Conservation (phyloP, 2,329 filamentous ascomycete species). For the Fonsecaea pugnacius region DNA sequence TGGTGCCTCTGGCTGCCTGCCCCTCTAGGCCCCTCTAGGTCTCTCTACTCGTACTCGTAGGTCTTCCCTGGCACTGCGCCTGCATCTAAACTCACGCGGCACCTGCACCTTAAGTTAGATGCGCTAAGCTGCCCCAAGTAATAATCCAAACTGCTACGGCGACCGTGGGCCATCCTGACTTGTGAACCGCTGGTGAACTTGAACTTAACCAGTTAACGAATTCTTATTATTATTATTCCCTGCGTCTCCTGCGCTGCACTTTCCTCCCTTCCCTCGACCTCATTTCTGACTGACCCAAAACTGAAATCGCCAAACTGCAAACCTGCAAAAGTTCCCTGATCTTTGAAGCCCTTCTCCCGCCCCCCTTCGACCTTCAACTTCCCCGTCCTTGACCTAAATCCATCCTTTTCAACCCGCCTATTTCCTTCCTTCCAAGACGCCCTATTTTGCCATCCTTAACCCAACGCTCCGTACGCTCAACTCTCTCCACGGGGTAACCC, state of each 20-base stretch:
- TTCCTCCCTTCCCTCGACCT: constrained; percentile 17
- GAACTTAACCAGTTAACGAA: constrained; percentile 14
- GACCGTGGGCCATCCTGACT: not conserved
- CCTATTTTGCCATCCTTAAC: constrained; percentile 19
- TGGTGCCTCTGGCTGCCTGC: not conserved
- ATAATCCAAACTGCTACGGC: constrained; percentile 13
- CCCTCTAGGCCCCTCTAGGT: not conserved
- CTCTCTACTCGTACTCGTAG: not conserved
- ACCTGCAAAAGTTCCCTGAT: not conserved
- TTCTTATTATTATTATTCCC: constrained; percentile 13
- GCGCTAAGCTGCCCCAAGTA: constrained; percentile 12
- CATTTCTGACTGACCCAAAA: constrained; percentile 10
- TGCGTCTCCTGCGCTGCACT: constrained; percentile 26
- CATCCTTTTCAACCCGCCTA: constrained; percentile 7
- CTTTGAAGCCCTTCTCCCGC: constrained; percentile 9
- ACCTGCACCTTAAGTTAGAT: constrained; percentile 19
- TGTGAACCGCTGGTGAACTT: constrained; percentile 17
- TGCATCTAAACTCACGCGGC: constrained; percentile 12
- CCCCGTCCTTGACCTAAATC: constrained; percentile 10
- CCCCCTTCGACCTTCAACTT: constrained; percentile 17
- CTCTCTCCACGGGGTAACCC: not conserved
- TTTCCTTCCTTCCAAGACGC: constrained; percentile 13
- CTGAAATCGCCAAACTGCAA: constrained; percentile 12
- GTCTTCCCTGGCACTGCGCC: constrained; percentile 7
- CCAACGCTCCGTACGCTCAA: not conserved